Conservation (phyloP, 2,329 filamentous ascomycete species). For the Penicillium nordicum region DNA sequence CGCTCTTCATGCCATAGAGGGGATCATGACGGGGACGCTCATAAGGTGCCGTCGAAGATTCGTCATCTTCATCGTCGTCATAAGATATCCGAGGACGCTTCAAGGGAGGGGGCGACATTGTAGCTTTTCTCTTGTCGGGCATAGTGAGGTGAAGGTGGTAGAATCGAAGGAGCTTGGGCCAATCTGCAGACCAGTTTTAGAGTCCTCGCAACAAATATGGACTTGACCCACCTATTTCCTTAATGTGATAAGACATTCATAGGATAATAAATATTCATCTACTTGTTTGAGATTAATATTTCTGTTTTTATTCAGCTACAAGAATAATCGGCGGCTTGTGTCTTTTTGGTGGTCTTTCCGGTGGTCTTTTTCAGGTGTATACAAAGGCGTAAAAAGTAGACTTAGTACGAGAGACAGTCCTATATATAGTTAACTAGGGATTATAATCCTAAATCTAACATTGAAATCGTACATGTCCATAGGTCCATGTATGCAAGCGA, state of each 20-base stretch:
- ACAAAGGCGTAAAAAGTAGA: too few species aligned
- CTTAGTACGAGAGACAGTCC: too few species aligned
- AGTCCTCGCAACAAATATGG: background rate
- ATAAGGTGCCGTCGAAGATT: slow-evolving; percentile 17
- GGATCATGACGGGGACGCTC: slow-evolving; percentile 54
- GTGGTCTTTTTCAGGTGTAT: too few species aligned
- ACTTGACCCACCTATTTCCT: background rate
- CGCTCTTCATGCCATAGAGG: slow-evolving; percentile 68
- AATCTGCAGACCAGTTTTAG: background rate
- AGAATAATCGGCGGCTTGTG: too few species aligned
- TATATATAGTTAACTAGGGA: too few species aligned
- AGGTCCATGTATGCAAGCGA: background rate
- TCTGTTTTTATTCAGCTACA: background rate
- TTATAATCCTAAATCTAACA: background rate
- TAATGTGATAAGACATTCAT: background rate
- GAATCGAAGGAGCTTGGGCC: slow-evolving; percentile 27
- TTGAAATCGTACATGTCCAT: too few species aligned
- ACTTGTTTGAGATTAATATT: background rate
- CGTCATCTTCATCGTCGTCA: slow-evolving; percentile 29
- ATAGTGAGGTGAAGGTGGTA: slow-evolving; percentile 23
- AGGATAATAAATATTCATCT: background rate
- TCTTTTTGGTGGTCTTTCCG: too few species aligned
- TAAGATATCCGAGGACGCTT: slow-evolving; percentile 35
- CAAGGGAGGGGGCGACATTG: slow-evolving; percentile 19
- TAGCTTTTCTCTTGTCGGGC: slow-evolving; percentile 35